phyloP scores from a whole-genome alignment of 768 basidiomycete genomes.

The Pisolithus orientalis region DNA sequence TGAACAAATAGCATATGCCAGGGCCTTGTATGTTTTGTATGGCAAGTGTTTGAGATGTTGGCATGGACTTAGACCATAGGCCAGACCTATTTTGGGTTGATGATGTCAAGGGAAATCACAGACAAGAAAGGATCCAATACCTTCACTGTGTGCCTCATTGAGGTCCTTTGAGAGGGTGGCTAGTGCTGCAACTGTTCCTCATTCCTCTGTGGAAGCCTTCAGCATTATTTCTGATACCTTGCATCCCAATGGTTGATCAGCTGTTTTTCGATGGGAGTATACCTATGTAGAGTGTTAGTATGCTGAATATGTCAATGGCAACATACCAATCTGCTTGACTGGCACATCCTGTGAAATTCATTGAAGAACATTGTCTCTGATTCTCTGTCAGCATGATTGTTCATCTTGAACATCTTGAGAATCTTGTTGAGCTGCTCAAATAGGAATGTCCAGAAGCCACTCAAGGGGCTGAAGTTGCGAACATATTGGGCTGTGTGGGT shows the following conservation, averaged over 20 bases:
- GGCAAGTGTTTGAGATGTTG: neutral
- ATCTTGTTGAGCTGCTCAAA: no score
- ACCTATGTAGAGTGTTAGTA: neutral
- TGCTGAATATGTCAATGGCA: neutral
- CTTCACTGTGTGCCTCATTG: constrained; percentile 13
- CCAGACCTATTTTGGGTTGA: neutral
- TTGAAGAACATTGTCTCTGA: no score
- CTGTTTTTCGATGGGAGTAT: neutral
- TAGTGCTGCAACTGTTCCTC: constrained; percentile 14
- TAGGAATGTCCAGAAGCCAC: no score
- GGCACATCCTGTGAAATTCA: constrained; percentile 57
- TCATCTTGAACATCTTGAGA: no score
- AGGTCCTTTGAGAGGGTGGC: constrained; percentile 15
- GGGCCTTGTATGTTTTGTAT: neutral
- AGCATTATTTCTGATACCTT: neutral
- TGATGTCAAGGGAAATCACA: no score
- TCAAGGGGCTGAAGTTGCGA: no score
- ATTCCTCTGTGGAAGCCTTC: constrained; percentile 16
- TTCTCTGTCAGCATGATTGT: no score
- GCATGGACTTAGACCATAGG: neutral
- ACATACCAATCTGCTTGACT: constrained; percentile 64
- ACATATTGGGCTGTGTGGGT: no score
- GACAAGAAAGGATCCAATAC: constrained; percentile 4
- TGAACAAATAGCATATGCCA: neutral
- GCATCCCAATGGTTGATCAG: neutral